Evolutionary conservation across 305 asterid genomes (phyloP).

Genomic region (Fraxinus sp.): DNA sequence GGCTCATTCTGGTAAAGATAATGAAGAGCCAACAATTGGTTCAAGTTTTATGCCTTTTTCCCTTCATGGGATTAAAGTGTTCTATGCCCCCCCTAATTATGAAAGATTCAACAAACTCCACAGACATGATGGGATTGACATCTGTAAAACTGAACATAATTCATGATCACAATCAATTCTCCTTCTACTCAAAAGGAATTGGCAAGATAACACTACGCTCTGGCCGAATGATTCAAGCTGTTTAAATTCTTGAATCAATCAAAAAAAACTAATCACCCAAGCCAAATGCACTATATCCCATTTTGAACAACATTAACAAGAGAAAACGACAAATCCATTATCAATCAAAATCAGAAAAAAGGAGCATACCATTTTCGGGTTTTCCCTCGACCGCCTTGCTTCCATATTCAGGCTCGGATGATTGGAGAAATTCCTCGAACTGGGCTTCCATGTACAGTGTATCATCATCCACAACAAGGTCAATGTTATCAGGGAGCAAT

Average conservation of each 20-base stretch:
- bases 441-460: slow-evolving; percentile 79
- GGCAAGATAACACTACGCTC: not conserved
- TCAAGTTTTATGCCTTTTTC: not conserved
- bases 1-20: not conserved
- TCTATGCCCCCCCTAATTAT: not conserved
- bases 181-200: not conserved
- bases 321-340: not conserved
- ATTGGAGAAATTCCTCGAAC: slow-evolving; percentile 76
- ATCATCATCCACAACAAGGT: slow-evolving; percentile 81
- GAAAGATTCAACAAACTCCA: not conserved
- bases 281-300: not conserved
- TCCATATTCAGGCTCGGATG: slow-evolving; percentile 43
- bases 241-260: not conserved
- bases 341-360: not conserved
- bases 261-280: not conserved
- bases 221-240: not conserved
- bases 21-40: not conserved
- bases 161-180: not conserved
- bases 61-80: not conserved
- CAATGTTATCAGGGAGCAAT: slow-evolving; percentile 70
- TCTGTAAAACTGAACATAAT: not conserved
- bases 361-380: slow-evolving; percentile 35
- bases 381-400: slow-evolving; percentile 25
- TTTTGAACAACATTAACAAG: not conserved
- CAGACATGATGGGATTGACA: not conserved